phyloP scores from a whole-genome alignment of 345 rosid genomes.

The Hibiscus mutabilis region DNA sequence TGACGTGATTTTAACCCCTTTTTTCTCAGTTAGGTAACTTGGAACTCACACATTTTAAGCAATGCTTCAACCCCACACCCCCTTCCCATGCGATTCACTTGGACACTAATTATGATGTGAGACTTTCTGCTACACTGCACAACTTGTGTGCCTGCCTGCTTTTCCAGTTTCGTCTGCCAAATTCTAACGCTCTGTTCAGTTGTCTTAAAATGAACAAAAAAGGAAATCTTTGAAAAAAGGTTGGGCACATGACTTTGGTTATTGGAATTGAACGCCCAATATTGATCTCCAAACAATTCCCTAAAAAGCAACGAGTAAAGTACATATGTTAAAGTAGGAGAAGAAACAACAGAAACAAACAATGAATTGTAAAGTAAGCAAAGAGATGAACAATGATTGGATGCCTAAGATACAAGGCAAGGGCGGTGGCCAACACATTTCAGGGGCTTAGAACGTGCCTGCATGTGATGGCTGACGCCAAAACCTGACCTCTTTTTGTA shows the following conservation, averaged over 20 bases:
- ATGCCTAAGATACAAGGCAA: not conserved
- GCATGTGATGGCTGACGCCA: conserved; percentile 5
- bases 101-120: not conserved
- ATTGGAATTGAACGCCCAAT: not conserved
- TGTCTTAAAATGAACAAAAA: too few relatives aligned
- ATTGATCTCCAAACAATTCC: not conserved
- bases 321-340: too few relatives aligned
- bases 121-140: not conserved
- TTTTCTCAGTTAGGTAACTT: not conserved
- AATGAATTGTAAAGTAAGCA: not conserved
- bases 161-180: not conserved
- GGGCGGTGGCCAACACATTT: not conserved
- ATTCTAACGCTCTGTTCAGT: too few relatives aligned
- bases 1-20: conserved; percentile 2
- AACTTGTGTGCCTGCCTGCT: not conserved
- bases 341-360: not conserved
- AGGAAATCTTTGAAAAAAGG: not conserved
- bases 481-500: not conserved
- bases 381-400: not conserved
- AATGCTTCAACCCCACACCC: not conserved
- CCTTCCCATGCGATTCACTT: not conserved
- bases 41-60: conserved; percentile 1
- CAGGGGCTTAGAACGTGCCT: conserved; percentile 7
- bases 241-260: not conserved
- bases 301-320: too few relatives aligned